Evolutionary conservation across 176 grass and related monocot genomes (phyloP).

Genomic region (Hordeum marinum): DNA sequence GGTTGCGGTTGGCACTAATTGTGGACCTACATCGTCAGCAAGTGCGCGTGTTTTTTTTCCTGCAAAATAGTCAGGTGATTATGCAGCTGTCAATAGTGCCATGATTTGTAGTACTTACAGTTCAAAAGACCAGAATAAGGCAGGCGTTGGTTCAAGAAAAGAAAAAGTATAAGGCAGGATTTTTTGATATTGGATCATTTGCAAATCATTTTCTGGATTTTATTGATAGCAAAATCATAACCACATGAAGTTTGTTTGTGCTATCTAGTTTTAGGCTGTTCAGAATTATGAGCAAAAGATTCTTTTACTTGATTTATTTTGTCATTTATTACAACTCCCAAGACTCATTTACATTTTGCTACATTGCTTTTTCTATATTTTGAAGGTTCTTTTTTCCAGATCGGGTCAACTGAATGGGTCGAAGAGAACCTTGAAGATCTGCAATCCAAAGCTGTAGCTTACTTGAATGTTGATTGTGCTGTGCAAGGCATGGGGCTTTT

Average conservation of each 20-base stretch:
- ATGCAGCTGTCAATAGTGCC: not conserved
- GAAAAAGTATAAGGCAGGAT: not conserved
- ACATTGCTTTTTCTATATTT: conserved; percentile 5
- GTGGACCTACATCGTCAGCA: not conserved
- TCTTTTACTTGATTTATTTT: conserved; percentile 1
- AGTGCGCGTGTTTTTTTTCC: not conserved
- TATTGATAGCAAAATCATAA: not conserved
- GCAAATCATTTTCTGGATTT: not conserved
- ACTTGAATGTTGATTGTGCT: conserved; percentile 97
- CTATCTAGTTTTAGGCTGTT: not conserved
- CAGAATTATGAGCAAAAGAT: not conserved
- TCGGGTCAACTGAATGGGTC: conserved; percentile 85
- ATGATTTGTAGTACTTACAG: not conserved
- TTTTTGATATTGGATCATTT: not conserved
- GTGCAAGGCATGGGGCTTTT: conserved; percentile 91
- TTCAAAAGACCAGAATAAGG: not conserved
- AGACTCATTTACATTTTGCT: conserved; percentile 23
- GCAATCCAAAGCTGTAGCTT: conserved; percentile 89
- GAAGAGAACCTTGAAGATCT: conserved; percentile 89
- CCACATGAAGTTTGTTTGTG: not conserved
- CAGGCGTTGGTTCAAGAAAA: not conserved
- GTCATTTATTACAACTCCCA: not conserved
- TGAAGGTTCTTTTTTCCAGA: conserved; percentile 48
- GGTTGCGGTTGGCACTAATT: not conserved
- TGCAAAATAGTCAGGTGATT: not conserved